These are phyloP conservation scores for Verticillium tricorpus DNA, from an alignment of 2,329 filamentous ascomycete species.

Conservation along the genomic window DNA sequence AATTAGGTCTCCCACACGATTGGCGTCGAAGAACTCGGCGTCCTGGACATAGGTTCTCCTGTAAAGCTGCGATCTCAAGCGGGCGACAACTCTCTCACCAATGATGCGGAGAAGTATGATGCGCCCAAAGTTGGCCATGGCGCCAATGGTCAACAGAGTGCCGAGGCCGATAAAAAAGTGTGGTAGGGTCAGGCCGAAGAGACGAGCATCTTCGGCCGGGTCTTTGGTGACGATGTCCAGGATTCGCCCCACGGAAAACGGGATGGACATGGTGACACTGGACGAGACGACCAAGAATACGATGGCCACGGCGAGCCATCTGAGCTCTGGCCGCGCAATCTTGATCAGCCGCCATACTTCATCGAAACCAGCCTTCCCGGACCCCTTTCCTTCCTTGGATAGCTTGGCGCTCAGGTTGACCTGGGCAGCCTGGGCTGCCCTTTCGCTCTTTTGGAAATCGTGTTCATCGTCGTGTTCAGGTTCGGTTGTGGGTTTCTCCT, in stretches of 20 bases:
- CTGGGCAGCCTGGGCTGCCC: slow-evolving; percentile 79
- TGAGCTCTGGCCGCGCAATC: slow-evolving; percentile 81
- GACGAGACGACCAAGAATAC: slow-evolving; percentile 84
- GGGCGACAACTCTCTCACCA: slow-evolving; percentile 88
- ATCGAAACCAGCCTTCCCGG: slow-evolving; percentile 55
- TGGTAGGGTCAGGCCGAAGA: slow-evolving; percentile 79
- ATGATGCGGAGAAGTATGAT: slow-evolving; percentile 92
- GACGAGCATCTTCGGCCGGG: slow-evolving; percentile 57
- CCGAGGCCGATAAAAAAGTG: slow-evolving; percentile 86
- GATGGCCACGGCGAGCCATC: slow-evolving; percentile 74
- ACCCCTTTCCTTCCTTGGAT: slow-evolving; percentile 69
- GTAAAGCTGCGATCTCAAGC: slow-evolving; percentile 85
- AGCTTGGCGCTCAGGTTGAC: slow-evolving; percentile 85
- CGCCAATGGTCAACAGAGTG: slow-evolving; percentile 73
- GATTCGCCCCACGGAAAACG: slow-evolving; percentile 94
- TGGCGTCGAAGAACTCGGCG: slow-evolving; percentile 98
- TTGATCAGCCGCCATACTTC: slow-evolving; percentile 86
- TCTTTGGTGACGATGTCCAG: slow-evolving; percentile 83
- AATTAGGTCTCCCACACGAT: slow-evolving; percentile 92
- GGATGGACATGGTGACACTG: slow-evolving; percentile 90
- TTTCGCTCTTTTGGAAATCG: slow-evolving; percentile 67
- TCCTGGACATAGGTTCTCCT: slow-evolving; percentile 93
- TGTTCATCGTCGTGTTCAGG: slow-evolving; percentile 36
- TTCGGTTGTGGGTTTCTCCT: slow-evolving; percentile 17
- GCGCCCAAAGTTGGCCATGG: slow-evolving; percentile 86